A percentile compares a stretch with the other conserved stretches of the same genome.
These are phyloP conservation scores for Syzygium aqueum DNA, from an alignment of 345 rosid species.

Conservation along the genomic window DNA sequence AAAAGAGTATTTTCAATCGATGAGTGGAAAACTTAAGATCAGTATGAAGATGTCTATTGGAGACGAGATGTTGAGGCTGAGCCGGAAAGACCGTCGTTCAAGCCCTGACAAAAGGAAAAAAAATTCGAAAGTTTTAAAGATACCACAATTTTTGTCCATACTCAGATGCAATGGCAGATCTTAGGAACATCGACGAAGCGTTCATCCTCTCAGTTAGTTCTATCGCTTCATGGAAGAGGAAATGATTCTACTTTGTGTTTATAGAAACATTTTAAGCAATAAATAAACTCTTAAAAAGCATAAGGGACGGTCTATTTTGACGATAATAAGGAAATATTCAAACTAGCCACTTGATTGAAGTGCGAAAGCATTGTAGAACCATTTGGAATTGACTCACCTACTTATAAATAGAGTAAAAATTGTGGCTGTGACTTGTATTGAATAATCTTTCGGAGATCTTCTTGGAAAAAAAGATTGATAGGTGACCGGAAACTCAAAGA, in stretches of 20 bases:
- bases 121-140: background rate
- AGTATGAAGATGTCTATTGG: too few relatives aligned
- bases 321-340: background rate
- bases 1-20: too few relatives aligned
- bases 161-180: background rate
- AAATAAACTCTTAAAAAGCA: background rate
- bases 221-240: background rate
- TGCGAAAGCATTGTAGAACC: background rate
- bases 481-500: background rate
- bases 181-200: background rate
- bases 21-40: too few relatives aligned
- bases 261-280: background rate
- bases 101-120: background rate
- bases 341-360: background rate
- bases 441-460: background rate
- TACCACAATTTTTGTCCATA: background rate
- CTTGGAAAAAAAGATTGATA: background rate
- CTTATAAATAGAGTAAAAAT: too few relatives aligned
- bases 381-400: background rate
- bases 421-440: background rate
- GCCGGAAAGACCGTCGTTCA: background rate
- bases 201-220: background rate
- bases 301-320: background rate
- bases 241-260: background rate
- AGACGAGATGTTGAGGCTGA: background rate